phyloP scores from a whole-genome alignment of 352 stramenopile species.

The Pythium dissotocum region DNA sequence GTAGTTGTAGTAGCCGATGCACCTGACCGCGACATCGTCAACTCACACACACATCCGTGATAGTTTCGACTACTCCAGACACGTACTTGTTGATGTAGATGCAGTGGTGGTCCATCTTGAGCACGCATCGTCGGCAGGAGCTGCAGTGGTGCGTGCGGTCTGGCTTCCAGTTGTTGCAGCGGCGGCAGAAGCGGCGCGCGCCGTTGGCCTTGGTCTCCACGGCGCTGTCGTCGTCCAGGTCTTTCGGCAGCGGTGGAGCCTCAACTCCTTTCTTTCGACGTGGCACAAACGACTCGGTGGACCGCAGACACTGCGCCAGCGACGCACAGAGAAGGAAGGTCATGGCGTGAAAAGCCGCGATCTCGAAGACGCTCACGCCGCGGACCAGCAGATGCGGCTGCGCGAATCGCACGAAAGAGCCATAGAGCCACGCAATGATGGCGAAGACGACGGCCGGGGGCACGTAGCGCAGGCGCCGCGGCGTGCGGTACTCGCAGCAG shows the following conservation, averaged over 20 bases:
- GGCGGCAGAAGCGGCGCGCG: slow-evolving; percentile 63
- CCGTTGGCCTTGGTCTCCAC: slow-evolving; percentile 80
- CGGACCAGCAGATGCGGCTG: slow-evolving; percentile 45
- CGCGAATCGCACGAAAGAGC: slow-evolving; percentile 53
- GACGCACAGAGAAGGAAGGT: slow-evolving; percentile 57
- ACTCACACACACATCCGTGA: no score
- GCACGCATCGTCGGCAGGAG: slow-evolving; percentile 69
- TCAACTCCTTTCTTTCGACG: slow-evolving; percentile 31
- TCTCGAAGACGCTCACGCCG: slow-evolving; percentile 34
- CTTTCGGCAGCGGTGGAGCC: slow-evolving; percentile 5
- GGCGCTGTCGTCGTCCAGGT: not conserved
- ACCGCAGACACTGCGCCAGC: slow-evolving; percentile 56
- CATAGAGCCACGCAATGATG: slow-evolving; percentile 69
- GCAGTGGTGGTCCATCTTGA: slow-evolving; percentile 91
- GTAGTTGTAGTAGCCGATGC: slow-evolving; percentile 90
- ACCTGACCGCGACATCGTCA: slow-evolving; percentile 35
- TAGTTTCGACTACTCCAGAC: not conserved
- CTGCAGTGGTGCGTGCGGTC: slow-evolving; percentile 86
- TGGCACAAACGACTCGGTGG: slow-evolving; percentile 54
- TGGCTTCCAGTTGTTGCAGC: slow-evolving; percentile 73
- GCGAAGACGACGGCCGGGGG: slow-evolving; percentile 44
- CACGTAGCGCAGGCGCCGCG: slow-evolving; percentile 55
- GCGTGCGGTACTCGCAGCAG: slow-evolving; percentile 65
- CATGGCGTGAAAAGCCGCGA: slow-evolving; percentile 59
- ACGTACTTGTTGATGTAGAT: slow-evolving; percentile 89